Conservation (phyloP, 176 grass and related monocot species). For the Dactylis glomerata region DNA sequence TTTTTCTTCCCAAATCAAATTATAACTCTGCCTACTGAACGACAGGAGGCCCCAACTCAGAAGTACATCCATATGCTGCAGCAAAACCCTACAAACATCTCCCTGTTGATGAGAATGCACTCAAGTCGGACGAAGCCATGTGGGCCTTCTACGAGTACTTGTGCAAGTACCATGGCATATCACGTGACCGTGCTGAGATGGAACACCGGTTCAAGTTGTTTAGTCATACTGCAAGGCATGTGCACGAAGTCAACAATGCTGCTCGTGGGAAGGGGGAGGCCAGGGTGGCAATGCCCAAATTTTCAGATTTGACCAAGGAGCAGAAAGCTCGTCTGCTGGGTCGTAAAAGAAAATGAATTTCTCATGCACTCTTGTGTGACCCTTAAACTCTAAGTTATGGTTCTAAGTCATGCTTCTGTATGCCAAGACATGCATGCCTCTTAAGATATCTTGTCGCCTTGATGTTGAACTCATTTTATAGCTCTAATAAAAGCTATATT, state of each 20-base stretch:
- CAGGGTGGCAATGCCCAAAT: not conserved
- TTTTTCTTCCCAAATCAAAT: not conserved
- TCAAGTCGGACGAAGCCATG: not conserved
- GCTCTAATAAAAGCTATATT: too few species aligned
- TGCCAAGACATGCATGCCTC: too few species aligned
- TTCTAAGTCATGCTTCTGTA: too few species aligned
- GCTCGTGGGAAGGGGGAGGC: too few species aligned
- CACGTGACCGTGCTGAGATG: not conserved
- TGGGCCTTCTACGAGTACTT: not conserved
- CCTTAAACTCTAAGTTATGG: too few species aligned
- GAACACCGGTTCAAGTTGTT: not conserved
- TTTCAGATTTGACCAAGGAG: too few species aligned
- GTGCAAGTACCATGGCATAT: not conserved
- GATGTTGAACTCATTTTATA: too few species aligned
- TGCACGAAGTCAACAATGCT: not conserved
- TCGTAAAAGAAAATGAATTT: too few species aligned
- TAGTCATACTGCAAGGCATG: not conserved
- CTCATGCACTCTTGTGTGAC: too few species aligned
- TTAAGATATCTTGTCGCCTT: too few species aligned
- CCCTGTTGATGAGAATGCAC: not conserved
- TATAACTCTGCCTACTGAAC: not conserved
- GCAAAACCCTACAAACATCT: not conserved
- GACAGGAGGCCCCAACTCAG: not conserved
- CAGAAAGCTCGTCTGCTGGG: too few species aligned
- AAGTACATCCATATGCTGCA: not conserved